phyloP scores from a whole-genome alignment of 2,329 filamentous ascomycete species.

The Curvularia spicifera region DNA sequence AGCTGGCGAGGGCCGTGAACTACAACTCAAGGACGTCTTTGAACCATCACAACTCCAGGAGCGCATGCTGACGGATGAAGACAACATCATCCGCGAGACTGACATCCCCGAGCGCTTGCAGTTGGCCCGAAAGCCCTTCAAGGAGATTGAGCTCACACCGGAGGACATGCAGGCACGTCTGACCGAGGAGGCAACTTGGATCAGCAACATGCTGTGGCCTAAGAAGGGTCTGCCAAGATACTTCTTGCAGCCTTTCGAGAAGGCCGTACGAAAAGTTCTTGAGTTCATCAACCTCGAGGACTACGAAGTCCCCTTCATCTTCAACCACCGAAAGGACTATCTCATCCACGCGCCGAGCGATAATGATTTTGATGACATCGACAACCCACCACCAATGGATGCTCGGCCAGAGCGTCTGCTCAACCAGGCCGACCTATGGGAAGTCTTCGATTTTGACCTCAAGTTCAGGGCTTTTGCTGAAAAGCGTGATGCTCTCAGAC shows the following conservation, averaged over 20 bases:
- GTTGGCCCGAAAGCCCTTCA: slow-evolving; percentile 86
- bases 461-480: slow-evolving; percentile 94
- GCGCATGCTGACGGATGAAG: slow-evolving; percentile 92
- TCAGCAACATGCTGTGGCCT: slow-evolving; percentile 85
- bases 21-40: slow-evolving; percentile 97
- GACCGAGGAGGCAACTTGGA: slow-evolving; percentile 90
- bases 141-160: slow-evolving; percentile 76
- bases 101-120: slow-evolving; percentile 97
- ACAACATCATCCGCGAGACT: slow-evolving; percentile 85
- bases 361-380: slow-evolving; percentile 64
- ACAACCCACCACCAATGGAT: slow-evolving; percentile 74
- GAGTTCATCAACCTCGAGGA: slow-evolving; percentile 95
- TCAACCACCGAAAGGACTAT: slow-evolving; percentile 97
- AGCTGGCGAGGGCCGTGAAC: slow-evolving; percentile 77
- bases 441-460: slow-evolving; percentile 90
- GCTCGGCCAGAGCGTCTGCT: slow-evolving; percentile 85
- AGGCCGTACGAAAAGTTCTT: slow-evolving; percentile 87
- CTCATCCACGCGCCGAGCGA: slow-evolving; percentile 83
- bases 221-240: slow-evolving; percentile 79
- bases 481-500: slow-evolving; percentile 85
- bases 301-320: slow-evolving; percentile 95
- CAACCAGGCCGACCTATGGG: slow-evolving; percentile 92
- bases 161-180: slow-evolving; percentile 70
- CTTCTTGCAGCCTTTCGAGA: slow-evolving; percentile 81
- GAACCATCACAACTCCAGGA: slow-evolving; percentile 94